A percentile compares a stretch with the other conserved stretches of the same genome.
Evolutionary conservation across 2,329 filamentous ascomycete genomes (phyloP).

Genomic region (Fusarium citri): DNA sequence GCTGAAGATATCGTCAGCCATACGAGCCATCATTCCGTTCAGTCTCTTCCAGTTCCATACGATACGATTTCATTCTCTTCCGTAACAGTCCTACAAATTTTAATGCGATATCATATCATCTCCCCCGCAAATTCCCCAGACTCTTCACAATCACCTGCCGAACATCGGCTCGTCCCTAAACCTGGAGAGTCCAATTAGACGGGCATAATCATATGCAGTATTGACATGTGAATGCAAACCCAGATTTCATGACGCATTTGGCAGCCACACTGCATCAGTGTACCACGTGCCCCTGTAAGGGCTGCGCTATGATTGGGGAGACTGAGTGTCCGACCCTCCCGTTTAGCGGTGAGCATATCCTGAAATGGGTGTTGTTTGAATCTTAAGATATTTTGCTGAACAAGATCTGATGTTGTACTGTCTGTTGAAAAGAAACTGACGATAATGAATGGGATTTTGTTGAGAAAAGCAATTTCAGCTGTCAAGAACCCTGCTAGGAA

Average conservation of each 20-base stretch:
- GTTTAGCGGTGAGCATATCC: constrained; percentile 33
- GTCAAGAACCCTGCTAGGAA: background rate
- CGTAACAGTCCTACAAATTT: background rate
- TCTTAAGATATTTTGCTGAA: constrained; percentile 21
- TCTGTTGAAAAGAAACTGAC: background rate
- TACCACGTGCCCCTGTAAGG: constrained; percentile 34
- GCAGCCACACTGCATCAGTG: constrained; percentile 23
- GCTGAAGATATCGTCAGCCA: constrained; percentile 18
- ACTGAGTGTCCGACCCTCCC: background rate
- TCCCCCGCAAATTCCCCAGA: constrained; percentile 42
- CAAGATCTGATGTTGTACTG: background rate
- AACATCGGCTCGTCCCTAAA: constrained; percentile 24
- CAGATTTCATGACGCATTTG: constrained; percentile 30
- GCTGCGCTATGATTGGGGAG: constrained; percentile 22
- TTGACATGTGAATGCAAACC: constrained; percentile 37
- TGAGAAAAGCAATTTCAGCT: background rate
- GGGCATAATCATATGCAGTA: background rate
- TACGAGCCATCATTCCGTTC: constrained; percentile 1
- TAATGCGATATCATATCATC: constrained; percentile 8
- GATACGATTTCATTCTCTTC: background rate
- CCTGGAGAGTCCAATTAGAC: constrained; percentile 31
- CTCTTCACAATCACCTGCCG: constrained; percentile 36
- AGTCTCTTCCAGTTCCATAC: background rate
- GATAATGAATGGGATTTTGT: background rate
- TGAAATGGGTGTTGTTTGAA: constrained; percentile 16